phyloP scores from a whole-genome alignment of 2,329 filamentous ascomycete genomes.

The Pseudogymnoascus pannorum region DNA sequence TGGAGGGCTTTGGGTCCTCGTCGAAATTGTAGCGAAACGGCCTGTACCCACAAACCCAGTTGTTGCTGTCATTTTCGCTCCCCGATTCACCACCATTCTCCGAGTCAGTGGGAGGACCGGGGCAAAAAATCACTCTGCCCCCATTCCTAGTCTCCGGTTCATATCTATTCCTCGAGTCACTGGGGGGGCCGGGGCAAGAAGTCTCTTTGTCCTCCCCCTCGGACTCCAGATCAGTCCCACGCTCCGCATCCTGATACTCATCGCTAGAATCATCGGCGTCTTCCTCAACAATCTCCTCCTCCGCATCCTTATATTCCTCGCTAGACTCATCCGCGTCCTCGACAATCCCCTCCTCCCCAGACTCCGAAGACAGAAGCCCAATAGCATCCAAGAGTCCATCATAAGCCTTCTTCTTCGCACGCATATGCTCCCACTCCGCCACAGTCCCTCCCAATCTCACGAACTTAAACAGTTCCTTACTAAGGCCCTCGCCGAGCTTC shows the following conservation, averaged over 20 bases:
- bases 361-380: background rate
- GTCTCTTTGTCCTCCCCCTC: constrained; percentile 54
- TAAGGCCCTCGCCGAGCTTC: background rate
- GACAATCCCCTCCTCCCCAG: background rate
- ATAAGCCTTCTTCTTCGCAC: background rate
- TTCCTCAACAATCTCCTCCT: background rate
- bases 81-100: background rate
- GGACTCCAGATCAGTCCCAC: constrained; percentile 33
- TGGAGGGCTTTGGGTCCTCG: no score
- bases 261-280: background rate
- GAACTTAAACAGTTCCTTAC: background rate
- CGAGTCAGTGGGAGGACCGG: no score
- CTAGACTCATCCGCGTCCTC: background rate
- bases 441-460: background rate
- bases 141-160: no score
- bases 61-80: background rate
- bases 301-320: background rate
- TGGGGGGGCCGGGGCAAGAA: background rate
- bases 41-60: no score
- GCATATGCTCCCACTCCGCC: background rate
- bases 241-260: background rate
- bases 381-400: background rate
- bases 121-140: no score
- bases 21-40: no score
- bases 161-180: constrained; percentile 36